These are phyloP conservation scores for Phytophthora palmivora DNA, from an alignment of 352 stramenopile species.

Conservation along the genomic window DNA sequence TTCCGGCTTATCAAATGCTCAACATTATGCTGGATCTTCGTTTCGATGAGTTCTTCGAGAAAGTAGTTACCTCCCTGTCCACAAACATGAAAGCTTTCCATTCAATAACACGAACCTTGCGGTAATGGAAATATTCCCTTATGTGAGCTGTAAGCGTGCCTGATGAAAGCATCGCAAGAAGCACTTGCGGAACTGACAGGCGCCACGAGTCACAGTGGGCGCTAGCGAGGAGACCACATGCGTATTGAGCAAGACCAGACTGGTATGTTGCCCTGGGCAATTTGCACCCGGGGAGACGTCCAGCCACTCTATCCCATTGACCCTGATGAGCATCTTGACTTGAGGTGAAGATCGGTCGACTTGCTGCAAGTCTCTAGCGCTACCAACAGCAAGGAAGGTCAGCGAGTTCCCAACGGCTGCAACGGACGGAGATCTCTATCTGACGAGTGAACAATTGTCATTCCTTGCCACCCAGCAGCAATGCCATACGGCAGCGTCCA, in stretches of 20 bases:
- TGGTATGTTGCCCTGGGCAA: no score
- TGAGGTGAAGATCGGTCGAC: no score
- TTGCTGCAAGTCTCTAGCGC: conserved; percentile 1
- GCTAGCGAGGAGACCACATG: background rate
- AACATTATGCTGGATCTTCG: no score
- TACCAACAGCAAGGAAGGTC: conserved; percentile 1
- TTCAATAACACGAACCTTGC: background rate
- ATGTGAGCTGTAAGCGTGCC: conserved; percentile 8
- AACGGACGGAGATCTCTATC: no score
- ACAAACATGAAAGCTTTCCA: background rate
- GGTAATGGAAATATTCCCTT: background rate
- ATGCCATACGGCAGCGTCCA: conserved; percentile 19
- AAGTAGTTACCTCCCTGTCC: background rate
- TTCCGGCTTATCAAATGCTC: conserved; percentile 3
- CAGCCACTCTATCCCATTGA: conserved; percentile 12
- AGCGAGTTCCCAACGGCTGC: no score
- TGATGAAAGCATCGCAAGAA: no score
- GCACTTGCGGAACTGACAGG: conserved; percentile 11
- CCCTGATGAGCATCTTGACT: no score
- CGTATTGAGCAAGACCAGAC: conserved; percentile 16
- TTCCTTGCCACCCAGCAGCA: conserved; percentile 29
- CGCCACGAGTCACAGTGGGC: background rate
- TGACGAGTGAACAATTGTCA: conserved; percentile 13
- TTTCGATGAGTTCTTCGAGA: background rate
- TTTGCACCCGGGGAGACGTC: background rate